Base-by-base conservation (phyloP, 768 basidiomycete genomes). In the Exidia glandulosa region DNA sequence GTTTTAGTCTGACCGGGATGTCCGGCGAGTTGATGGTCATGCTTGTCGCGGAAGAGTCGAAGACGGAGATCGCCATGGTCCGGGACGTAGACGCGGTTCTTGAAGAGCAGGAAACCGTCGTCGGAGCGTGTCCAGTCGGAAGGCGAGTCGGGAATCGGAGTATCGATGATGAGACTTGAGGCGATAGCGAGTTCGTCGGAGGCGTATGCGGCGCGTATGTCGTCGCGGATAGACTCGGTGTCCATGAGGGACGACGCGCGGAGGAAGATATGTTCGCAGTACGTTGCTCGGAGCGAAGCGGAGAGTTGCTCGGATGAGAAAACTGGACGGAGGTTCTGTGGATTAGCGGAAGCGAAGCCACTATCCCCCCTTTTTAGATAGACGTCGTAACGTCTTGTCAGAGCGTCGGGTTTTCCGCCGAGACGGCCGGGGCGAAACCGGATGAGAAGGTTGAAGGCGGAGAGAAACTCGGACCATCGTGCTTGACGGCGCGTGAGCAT, bases 1-100 rank as follows among this genome's bases (percentile, higher is more conserved):
- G 78, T 80, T 16, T 66, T 66, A 2, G 60, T 63, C 13, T 63
- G 67, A 2, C 79, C 78, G 6, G 70, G 75, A 57, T 81, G 79
- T 13, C 79, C 78, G 31, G 70, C 69, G 27, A 71, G 56, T 2
- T 69, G 64, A 25, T 63, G 58, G 59, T 81, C 74, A 63, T 80
- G 79, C 23, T 64, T 65, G 5, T 59, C 60, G 10, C 68, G 61
- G 9, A 78, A 59, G 57, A 74, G 66, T 7, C 71, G 65, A 50
- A 60, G 29, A 9, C 65, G 69, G 9, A 75, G 64, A 48, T 72
- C 54, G 33, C 59, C 29, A 4, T 29, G 25, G 45, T 60, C 56
- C 9, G 76, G 76, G 16, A 78, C 68, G 55, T 64, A 74, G 16
- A 74, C 61, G 23, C 56, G 59, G 30, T 64, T 66, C 19, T 72